Conservation (phyloP, 2,329 filamentous ascomycete genomes). For the Colletotrichum cereale region DNA sequence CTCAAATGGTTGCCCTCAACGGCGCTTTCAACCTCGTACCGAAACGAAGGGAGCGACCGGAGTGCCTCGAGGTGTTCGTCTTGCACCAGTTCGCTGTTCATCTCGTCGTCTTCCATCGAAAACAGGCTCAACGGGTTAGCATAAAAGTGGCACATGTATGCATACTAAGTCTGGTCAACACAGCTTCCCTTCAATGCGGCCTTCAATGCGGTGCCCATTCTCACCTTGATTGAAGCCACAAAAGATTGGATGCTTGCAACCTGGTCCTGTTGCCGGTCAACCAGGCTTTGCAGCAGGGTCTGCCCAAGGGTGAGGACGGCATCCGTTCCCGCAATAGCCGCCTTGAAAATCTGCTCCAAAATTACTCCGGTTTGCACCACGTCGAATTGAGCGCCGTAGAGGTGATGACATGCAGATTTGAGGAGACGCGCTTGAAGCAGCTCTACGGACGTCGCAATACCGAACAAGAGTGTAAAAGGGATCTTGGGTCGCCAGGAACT, state of each 20-base stretch:
- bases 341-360: conserved; percentile 78
- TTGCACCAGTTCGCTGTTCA: conserved; percentile 57
- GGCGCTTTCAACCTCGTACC: conserved; percentile 61
- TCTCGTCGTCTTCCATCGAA: conserved; percentile 46
- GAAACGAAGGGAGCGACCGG: conserved; percentile 78
- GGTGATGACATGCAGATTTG: conserved; percentile 73
- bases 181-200: neutral
- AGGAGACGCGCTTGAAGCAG: conserved; percentile 81
- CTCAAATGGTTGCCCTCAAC: conserved; percentile 57
- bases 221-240: conserved; percentile 75
- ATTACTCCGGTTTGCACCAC: conserved; percentile 79
- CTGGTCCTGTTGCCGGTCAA: conserved; percentile 82
- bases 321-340: conserved; percentile 70
- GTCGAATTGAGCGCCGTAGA: conserved; percentile 81
- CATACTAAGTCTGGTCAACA: conserved; percentile 67
- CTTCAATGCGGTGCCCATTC: conserved; percentile 17
- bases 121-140: conserved; percentile 81
- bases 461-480: conserved; percentile 82
- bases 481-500: conserved; percentile 79
- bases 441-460: conserved; percentile 85
- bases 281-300: conserved; percentile 69
- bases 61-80: conserved; percentile 75
- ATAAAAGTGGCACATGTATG: conserved; percentile 89
- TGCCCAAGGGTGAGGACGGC: conserved; percentile 73
- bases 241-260: conserved; percentile 82